Conservation (phyloP, 78 protist species). For the Cavenderia fasciculata region DNA sequence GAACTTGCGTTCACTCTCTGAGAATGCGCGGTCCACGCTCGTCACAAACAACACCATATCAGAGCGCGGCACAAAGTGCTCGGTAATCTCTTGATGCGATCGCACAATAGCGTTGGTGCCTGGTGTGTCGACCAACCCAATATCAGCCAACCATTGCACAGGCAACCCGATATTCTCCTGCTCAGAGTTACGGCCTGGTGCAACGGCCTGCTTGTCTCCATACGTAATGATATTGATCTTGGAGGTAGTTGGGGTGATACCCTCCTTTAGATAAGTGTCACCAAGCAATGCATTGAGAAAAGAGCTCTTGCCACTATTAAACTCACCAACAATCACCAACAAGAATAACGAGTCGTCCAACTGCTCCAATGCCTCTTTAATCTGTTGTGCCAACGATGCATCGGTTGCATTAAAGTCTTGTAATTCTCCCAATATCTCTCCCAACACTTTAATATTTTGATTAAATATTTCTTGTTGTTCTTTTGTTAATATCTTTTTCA, state of each 20-base stretch:
- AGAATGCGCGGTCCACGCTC: slow-evolving; percentile 76
- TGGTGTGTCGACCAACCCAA: slow-evolving; percentile 84
- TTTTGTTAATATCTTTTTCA: slow-evolving; percentile 18
- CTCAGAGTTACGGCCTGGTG: neutral
- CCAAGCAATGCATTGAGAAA: slow-evolving; percentile 85
- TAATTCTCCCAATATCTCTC: slow-evolving; percentile 3
- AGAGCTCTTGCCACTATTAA: slow-evolving; percentile 84
- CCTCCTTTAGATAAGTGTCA: slow-evolving; percentile 71
- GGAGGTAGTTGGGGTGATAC: slow-evolving; percentile 82
- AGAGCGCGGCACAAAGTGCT: slow-evolving; percentile 80
- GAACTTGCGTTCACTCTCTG: slow-evolving; percentile 73
- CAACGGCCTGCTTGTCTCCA: slow-evolving; percentile 29
- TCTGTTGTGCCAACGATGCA: neutral
- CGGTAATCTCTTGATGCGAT: slow-evolving; percentile 83
- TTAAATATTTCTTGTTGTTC: slow-evolving; percentile 49
- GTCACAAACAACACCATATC: slow-evolving; percentile 82
- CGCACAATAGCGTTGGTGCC: slow-evolving; percentile 83
- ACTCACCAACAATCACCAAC: slow-evolving; percentile 85
- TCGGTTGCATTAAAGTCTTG: slow-evolving; percentile 2
- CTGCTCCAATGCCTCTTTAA: slow-evolving; percentile 47
- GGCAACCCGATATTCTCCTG: slow-evolving; percentile 71
- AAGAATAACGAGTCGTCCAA: slow-evolving; percentile 76
- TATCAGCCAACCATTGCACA: slow-evolving; percentile 78
- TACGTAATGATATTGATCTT: slow-evolving; percentile 62
- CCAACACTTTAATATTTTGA: neutral